Percentiles rank a stretch among this genome's conserved stretches.
Evolutionary conservation across 2,329 filamentous ascomycete genomes (phyloP).

Genomic region (Fusarium coicis): DNA sequence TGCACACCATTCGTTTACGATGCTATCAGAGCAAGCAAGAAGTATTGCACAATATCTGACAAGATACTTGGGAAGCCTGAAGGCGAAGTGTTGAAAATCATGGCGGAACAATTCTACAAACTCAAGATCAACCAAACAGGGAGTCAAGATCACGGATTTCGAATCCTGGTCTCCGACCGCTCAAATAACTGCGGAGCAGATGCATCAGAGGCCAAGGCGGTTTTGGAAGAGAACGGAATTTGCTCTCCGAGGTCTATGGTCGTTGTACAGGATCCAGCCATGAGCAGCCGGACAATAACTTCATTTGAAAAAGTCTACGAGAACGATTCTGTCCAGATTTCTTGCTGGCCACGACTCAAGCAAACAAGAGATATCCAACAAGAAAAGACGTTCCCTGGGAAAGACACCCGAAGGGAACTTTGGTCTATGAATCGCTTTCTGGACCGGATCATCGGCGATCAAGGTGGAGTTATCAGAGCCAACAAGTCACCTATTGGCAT

Average conservation of each 20-base stretch:
- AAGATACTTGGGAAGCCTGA: not conserved
- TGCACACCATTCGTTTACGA: slow-evolving; percentile 15
- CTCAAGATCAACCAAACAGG: too few species aligned
- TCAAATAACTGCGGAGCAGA: slow-evolving; percentile 7
- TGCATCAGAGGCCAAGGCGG: not conserved
- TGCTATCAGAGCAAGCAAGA: slow-evolving; percentile 5
- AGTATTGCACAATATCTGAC: not conserved
- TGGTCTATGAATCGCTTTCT: slow-evolving; percentile 31
- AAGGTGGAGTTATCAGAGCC: rapidly evolving
- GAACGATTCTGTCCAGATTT: rapidly evolving
- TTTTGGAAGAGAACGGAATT: not conserved
- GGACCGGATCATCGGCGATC: not conserved
- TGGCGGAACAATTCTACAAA: slow-evolving; percentile 3
- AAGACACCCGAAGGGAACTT: not conserved
- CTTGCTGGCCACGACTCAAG: not conserved
- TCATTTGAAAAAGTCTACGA: not conserved
- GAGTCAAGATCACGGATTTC: rapidly evolving
- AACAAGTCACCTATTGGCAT: not conserved
- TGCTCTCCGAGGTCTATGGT: not conserved
- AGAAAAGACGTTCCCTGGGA: rapidly evolving
- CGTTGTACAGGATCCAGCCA: slow-evolving; percentile 19
- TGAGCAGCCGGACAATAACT: not conserved
- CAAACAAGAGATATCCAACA: rapidly evolving
- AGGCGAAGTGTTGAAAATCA: slow-evolving; percentile 7
- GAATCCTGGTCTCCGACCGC: not conserved